Evolutionary conservation across 108 stramenopile genomes (phyloP).

Genomic region (Nitzschia inconspicua): DNA sequence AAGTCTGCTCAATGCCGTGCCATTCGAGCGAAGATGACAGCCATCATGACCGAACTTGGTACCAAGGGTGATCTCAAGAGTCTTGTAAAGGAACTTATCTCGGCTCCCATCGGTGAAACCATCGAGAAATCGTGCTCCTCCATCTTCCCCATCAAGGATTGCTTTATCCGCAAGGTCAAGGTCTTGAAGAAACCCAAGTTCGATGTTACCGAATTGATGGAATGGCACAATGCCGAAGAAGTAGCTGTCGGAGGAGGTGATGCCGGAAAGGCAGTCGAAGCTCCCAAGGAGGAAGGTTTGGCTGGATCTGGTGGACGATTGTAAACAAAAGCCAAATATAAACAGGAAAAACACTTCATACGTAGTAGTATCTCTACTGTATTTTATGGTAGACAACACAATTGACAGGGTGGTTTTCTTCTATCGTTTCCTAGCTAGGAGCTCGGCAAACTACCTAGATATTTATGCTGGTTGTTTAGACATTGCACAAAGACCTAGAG

Average conservation of each 20-base stretch:
- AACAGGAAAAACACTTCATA: too few species aligned
- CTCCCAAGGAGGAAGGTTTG: conserved; percentile 62
- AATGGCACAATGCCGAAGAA: conserved; percentile 96
- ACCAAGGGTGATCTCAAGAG: conserved; percentile 98
- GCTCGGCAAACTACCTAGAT: too few species aligned
- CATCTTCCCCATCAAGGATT: conserved; percentile 98
- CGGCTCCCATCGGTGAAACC: conserved; percentile 90
- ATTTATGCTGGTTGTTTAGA: too few species aligned
- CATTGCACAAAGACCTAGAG: too few species aligned
- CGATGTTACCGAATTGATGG: conserved; percentile 99
- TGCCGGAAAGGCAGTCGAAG: conserved; percentile 75
- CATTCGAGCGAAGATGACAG: conserved; percentile 98
- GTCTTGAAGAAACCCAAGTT: conserved; percentile 99
- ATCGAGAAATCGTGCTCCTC: conserved; percentile 85
- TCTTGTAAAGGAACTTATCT: conserved; percentile 96
- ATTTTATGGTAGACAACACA: too few species aligned
- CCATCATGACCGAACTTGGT: conserved; percentile 92
- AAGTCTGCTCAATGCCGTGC: conserved; percentile 92
- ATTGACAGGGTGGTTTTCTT: too few species aligned
- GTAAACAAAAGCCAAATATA: too few species aligned
- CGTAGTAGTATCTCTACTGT: too few species aligned
- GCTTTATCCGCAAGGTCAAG: conserved; percentile 99
- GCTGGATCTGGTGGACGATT: conserved; percentile 92
- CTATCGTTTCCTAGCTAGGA: too few species aligned
- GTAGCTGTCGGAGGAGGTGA: conserved; percentile 60